Evolutionary conservation across 1,284 basidiomycete genomes (phyloP).

Genomic region (Sutorius eximius): DNA sequence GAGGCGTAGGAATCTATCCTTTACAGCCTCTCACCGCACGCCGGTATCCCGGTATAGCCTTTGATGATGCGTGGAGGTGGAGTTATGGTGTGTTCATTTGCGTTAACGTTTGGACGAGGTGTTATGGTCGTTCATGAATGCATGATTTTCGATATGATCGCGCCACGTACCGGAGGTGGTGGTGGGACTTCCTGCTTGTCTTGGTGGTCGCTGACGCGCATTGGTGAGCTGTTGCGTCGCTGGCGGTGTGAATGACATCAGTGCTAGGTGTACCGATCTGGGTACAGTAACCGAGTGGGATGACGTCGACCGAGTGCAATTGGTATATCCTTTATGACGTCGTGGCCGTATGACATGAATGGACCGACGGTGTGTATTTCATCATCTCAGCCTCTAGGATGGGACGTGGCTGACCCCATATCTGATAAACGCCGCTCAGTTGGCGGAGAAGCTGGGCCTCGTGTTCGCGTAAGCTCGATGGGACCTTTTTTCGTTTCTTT

Average conservation of each 20-base stretch:
- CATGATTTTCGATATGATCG: conserved; percentile 16
- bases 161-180: not conserved
- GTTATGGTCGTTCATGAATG: conserved; percentile 7
- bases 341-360: not conserved
- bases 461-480: not conserved
- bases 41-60: conserved; percentile 1
- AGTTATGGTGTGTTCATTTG: not conserved
- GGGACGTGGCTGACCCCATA: not conserved
- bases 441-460: not conserved
- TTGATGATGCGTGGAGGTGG: not conserved
- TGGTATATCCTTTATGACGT: not conserved
- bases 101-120: not conserved
- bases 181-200: not conserved
- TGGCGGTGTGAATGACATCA: not conserved
- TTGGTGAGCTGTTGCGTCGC: not conserved
- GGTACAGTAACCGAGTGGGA: not conserved
- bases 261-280: not conserved
- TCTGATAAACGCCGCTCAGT: not conserved
- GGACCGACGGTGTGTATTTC: not conserved
- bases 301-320: not conserved
- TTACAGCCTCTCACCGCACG: not conserved
- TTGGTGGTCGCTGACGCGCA: not conserved
- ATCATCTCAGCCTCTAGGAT: not conserved
- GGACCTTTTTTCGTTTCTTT: not conserved
- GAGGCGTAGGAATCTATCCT: not conserved